Base-by-base conservation (phyloP, 345 rosid genomes). In the Populus ilicifolia region DNA sequence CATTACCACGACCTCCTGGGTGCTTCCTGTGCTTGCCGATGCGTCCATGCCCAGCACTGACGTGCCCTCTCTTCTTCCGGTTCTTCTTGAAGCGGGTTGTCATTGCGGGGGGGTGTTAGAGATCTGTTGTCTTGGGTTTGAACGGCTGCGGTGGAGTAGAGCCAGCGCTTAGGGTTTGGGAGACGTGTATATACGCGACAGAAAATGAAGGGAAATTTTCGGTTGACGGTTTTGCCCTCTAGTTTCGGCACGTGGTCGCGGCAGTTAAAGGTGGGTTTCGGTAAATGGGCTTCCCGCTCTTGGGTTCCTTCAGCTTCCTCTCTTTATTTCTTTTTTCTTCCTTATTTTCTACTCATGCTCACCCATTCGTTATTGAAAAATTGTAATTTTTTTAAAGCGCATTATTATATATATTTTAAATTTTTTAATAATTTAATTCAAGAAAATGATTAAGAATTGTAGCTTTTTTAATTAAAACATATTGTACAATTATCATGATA, bases 1-100 rank as follows among this genome's bases (percentile, higher is more conserved):
- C 79, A 59, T 80, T 80, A 21, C 83, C 83, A 1, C 83, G 79
- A 63, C 83, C 83, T 4, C 76, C 73, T 9, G 83, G 83, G 18
- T 80, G 83, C 72, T 80, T 80, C 38, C 83, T 36, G 62, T 80
- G 83, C 73, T 80, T 80, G 5, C 83, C 79, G 76, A 80, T 54
- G 16, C 79, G 83, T 12, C 83, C 83, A 29, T 80, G 83, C 2
- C 83, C 83, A 13, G 83, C 83, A 59, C 79, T 75, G 25, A 80
- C 83, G 13, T 80, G 83, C 30, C 79, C 83, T 16, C 83, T 46
- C 79, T 80, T 80, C 79, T 80, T 80, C 8, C 83, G 75, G 48
- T 80, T 80, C 76, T 80, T 80, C 83, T 75, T 80, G 72, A 75
- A 41, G 12, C 79, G 72, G 23, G 79, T 75, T 5, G 79, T 65